phyloP scores from a whole-genome alignment of 306 rosid species.

The Vachellia collinsii region DNA sequence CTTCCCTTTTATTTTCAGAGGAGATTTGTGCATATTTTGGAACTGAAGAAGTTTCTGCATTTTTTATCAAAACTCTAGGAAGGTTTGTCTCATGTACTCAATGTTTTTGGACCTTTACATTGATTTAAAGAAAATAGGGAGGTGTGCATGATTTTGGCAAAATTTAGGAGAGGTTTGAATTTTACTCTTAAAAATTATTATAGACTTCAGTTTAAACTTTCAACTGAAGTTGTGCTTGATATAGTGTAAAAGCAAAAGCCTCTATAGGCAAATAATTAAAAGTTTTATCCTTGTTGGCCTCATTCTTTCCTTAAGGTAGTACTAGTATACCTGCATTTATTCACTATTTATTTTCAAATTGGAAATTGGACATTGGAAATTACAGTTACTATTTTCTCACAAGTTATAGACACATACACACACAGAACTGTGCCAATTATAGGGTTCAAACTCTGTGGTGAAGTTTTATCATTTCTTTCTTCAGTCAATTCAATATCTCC shows the following conservation, averaged over 20 bases:
- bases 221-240: not conserved
- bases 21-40: not conserved
- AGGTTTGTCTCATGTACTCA: not conserved
- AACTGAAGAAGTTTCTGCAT: not conserved
- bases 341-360: not conserved
- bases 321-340: too few species aligned
- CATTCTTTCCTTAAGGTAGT: not conserved
- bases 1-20: not conserved
- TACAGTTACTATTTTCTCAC: not conserved
- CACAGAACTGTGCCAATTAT: not conserved
- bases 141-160: not conserved
- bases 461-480: not conserved
- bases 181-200: too few species aligned
- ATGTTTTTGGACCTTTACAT: not conserved
- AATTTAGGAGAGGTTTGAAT: not conserved
- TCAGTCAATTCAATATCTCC: not conserved
- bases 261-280: not conserved
- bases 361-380: not conserved
- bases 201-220: too few species aligned
- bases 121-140: not conserved
- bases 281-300: not conserved
- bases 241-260: not conserved
- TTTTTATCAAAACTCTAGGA: not conserved
- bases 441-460: not conserved
- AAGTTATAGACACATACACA: conserved; percentile 5